Evolutionary conservation across 2,329 filamentous ascomycete genomes (phyloP), one percentile per base, ranked within the genome.

Genomic region (Anthostomella pinea): DNA sequence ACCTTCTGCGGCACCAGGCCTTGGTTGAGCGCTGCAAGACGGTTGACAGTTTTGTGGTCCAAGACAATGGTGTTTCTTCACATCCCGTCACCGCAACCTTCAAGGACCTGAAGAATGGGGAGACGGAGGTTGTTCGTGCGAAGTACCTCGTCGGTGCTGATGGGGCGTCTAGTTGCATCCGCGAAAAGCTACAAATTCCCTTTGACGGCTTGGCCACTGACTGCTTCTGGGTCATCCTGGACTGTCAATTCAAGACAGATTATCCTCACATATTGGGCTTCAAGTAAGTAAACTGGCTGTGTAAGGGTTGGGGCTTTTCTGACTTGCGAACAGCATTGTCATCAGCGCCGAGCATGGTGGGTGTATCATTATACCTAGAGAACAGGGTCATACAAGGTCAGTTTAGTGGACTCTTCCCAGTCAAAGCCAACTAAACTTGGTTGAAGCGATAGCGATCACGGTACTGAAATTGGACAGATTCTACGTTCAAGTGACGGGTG

Each of bases 181-280:
- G 60, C n/a, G 51, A 60, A 36, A 33, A 33, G 11, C 30, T 61
- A 1, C 28, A 36, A 3, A 57, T 62, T 11, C 54, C 55, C 0
- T 63, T 63, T 26, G 56, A 59, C 31, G 56, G 56, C 8, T 41
- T 60, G 7, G 56, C 46, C 21, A 63, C 59, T 2, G 56, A 59
- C 25, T 53, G 53, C 16, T 62, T 56, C 42, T 62, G 58, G 58
- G 57, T 48, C 6, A 63, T 63, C 16, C 49, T 58, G 42, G 56
- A 59, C 33, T 57, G 52, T 21, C 30, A 45, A 5, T 56, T 49
- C 23, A 42, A 54, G 24, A 48, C 39, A 5, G 56, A 59, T 30
- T 59, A 56, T 23, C 56, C 56, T 3, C 52, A 62, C 49, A 48
- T 49, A 16, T 53, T 51, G 48, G 48, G 48, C n/a, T 58, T 59